Evolutionary conservation across 768 basidiomycete genomes (phyloP), one percentile per base, ranked within the genome.

Genomic region (Leccinum barrowsii): DNA sequence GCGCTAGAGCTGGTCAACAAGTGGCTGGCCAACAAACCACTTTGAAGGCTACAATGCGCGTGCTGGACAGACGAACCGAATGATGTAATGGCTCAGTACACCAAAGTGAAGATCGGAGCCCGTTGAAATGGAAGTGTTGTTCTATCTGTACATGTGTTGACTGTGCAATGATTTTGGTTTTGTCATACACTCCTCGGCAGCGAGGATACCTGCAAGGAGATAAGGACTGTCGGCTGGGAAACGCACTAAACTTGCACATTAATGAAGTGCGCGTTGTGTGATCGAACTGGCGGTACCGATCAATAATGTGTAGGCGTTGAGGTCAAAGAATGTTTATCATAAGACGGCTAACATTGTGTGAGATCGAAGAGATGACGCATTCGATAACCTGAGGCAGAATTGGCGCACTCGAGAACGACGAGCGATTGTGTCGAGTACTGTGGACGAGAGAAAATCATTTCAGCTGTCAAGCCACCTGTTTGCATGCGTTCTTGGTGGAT

Each of bases 1-100:
- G 75, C 79, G 12, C 68, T 84, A 34, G 76, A 72, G 42, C 70
- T 85, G 37, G 73, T 81, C 10, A 77, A 77, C 32, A 72, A 73
- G 35, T 84, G 81, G 82, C 53, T 81, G 48, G 67, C 74, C 1
- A 44, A 53, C 66, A 5, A 24, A 30, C 32, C 57, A 4, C 62
- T 60, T 34, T 67, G 30, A 66, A 34, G 46, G n/a, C 2, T 44
- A 22, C 22, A 10, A 26, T 30, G 28, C 17, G 22, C 7, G 26
- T 40, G 30, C 21, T 44, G 15, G 34, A 15, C 49, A 17, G 50
- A 35, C n/a, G 24, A 44, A 42, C 24, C 28, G 1, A 6, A 15
- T 15, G 34, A 32, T 21, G 7, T 4, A 37, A 44, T 40, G 4
- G n/a, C 4, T 34, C 6, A 17, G 22, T 50, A 10, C 15, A n/a